Conservation (phyloP, 208 protist genomes). For the Phytomonas serpens region DNA sequence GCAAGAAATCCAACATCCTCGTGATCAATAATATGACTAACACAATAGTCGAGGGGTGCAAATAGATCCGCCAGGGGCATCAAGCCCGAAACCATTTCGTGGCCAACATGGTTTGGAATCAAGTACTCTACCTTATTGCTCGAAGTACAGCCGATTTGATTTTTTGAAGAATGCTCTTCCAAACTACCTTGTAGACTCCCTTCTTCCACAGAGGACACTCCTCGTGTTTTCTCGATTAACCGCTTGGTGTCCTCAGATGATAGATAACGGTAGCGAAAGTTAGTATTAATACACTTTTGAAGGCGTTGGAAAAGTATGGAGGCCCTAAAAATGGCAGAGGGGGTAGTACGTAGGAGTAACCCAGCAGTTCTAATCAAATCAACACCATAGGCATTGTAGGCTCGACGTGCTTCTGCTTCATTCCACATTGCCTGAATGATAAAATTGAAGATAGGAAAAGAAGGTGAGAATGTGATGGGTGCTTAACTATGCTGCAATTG, state of each 20-base stretch:
- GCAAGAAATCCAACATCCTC: constrained; percentile 64
- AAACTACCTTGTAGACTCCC: background rate
- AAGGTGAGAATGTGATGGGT: background rate
- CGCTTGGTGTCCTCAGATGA: background rate
- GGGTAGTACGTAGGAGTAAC: constrained; percentile 44
- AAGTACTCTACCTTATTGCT: constrained; percentile 29
- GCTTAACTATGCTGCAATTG: background rate
- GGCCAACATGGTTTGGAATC: constrained; percentile 38
- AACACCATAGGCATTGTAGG: constrained; percentile 58
- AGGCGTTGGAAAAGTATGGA: constrained; percentile 71
- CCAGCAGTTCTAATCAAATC: constrained; percentile 73
- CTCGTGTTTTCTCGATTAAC: background rate
- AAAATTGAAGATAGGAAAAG: background rate
- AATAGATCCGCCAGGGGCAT: constrained; percentile 51
- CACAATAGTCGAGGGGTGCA: constrained; percentile 68
- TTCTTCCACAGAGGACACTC: background rate
- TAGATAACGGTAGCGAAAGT: constrained; percentile 33
- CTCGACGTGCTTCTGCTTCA: constrained; percentile 1
- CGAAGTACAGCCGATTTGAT: background rate
- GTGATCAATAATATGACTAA: constrained; percentile 46
- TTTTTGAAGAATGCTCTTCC: background rate
- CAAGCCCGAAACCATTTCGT: constrained; percentile 33
- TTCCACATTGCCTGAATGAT: background rate
- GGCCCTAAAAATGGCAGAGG: constrained; percentile 66
- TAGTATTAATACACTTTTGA: constrained; percentile 29